Evolutionary conservation across 495 filamentous ascomycete species (phyloP).

Genomic region (Neurospora terricola): DNA sequence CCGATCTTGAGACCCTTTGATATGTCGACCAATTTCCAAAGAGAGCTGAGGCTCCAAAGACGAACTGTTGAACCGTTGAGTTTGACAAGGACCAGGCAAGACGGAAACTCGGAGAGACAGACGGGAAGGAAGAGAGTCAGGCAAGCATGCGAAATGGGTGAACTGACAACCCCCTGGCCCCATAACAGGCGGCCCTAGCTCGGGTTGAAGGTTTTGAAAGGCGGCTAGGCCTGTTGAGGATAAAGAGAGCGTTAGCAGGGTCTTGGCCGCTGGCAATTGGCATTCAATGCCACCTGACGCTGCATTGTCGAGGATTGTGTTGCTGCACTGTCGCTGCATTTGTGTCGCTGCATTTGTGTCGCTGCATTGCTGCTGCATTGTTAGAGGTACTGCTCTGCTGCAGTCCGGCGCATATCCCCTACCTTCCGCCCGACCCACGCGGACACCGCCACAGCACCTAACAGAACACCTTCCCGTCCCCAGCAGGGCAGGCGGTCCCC

Average conservation of each 20-base stretch:
- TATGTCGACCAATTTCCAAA: background rate
- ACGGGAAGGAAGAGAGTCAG: background rate
- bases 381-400: background rate
- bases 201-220: background rate
- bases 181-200: background rate
- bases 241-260: background rate
- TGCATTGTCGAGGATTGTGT: background rate
- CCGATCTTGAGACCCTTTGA: background rate
- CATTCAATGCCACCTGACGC: background rate
- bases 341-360: background rate
- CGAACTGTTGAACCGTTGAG: background rate
- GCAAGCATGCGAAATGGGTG: background rate
- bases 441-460: background rate
- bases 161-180: background rate
- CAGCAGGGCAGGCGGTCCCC: background rate
- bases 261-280: background rate
- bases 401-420: background rate
- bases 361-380: background rate
- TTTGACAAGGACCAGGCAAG: background rate
- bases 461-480: background rate
- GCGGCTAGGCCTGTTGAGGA: background rate
- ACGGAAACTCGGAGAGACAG: background rate
- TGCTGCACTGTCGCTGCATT: background rate
- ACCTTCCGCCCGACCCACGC: background rate
- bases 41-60: background rate